Base-by-base conservation (phyloP, 371 early-diverging fungal genomes). In the Circinella minor region DNA sequence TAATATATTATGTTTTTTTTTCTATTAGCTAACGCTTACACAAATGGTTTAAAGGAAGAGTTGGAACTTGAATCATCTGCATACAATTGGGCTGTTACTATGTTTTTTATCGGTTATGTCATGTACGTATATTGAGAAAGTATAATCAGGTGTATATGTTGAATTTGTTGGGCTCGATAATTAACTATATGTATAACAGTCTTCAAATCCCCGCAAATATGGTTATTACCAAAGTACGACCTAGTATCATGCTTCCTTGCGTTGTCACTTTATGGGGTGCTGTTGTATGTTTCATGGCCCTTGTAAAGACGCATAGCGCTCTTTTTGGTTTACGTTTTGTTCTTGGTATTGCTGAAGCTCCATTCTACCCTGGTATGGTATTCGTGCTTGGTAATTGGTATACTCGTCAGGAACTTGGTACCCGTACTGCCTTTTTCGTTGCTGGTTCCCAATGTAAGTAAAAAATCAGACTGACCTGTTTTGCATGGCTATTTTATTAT, bases 321-420 rank as follows among this genome's bases (percentile, higher is more conserved):
- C 75, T 91, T 9, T 77, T 87, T 34, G 85, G 83, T 36, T 76
- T 86, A 20, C 88, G 93, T 36, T 81, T 91, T 70, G 82, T 89
- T 37, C 84, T 93, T 36, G 93, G 93, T 54, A 74, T 88, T 15
- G 74, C 80, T 48, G 92, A 92, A 55, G 54, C 54, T 18, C 93
- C 91, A 0, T 86, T 93, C 63, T 90, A 91, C 39, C 94, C 94
- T 13, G 93, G 92, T n/a, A 87, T 90, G 34, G 81, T 92, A 17
- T 91, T 85, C 61, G 86, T 90, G 71, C 79, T 94, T 47, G 90
- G 93, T 36, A 84, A 85, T 55, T 95, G 94, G 90, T 95, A 94
- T 68, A 86, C 86, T 36, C 84, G 87, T 27, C 74, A 83, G 46
- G 96, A 96, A 73, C 81, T 87, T 43, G 90, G 91, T 15, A 79